Evolutionary conservation across 1,284 basidiomycete species (phyloP), one percentile per base, ranked within the genome.

Genomic region (Ustilago nuda): DNA sequence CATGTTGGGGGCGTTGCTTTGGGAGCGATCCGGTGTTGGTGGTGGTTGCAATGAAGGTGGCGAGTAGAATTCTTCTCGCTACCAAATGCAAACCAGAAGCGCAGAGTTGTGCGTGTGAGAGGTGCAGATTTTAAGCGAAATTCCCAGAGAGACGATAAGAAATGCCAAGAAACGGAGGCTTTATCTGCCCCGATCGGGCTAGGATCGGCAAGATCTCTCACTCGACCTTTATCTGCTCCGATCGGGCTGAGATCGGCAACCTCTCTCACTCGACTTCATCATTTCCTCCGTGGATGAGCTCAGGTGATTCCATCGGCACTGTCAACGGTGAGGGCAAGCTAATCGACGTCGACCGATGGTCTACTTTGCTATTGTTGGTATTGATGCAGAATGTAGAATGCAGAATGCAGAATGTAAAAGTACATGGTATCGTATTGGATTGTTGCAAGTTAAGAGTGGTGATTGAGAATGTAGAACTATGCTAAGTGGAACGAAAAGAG

Each of bases 1-100:
- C 80, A 82, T 82, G n/a, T 17, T 68, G 62, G n/a, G n/a, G n/a
- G n/a, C n/a, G n/a, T 9, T 56, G 35, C 17, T 3, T 41, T 30
- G 5, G 30, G 4, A 11, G 17, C 56, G 43, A 19, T 53, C 8
- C 35, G 35, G 9, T 37, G 36, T 43, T 43, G 19, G 39, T 27
- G 23, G 6, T 36, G 50, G 39, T 45, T 15, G 23, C 51, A 58
- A 55, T 60, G 53, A 60, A 64, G 67, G 50, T 37, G 37, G 51
- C n/a, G 32, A 45, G 33, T 9, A 33, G 5, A 17, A 33, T 48
- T 58, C 45, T 58, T 48, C 46, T 48, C 12, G 56, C 36, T 56
- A 43, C 54, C 13, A 56, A 32, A 46, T 39, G 52, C 52, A 46
- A 27, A 55, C 3, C 23, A 27, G 32, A 17, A 30, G 41, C 27